A percentile compares a stretch with the other conserved stretches of the same genome.
phyloP scores from a whole-genome alignment of 2,329 filamentous ascomycete genomes.

The Lachnellula cervina region DNA sequence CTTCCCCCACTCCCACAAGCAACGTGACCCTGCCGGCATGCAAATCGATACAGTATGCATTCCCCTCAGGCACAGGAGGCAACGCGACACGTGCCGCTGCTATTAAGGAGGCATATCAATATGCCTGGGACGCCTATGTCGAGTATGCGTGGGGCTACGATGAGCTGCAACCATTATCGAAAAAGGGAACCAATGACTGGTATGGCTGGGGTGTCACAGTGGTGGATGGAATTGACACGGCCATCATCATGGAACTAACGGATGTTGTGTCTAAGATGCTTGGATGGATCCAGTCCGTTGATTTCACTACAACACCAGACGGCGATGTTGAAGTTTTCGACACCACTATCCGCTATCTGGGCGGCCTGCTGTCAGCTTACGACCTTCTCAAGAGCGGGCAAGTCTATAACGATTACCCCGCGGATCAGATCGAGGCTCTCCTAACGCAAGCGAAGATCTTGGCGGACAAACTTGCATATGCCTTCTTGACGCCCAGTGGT shows the following conservation, averaged over 20 bases:
- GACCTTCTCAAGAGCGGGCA: slow-evolving; percentile 63
- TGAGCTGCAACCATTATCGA: slow-evolving; percentile 69
- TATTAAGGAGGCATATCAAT: slow-evolving; percentile 14
- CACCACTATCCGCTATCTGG: slow-evolving; percentile 21
- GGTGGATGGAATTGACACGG: slow-evolving; percentile 73
- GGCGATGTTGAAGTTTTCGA: slow-evolving; percentile 20
- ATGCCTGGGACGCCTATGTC: slow-evolving; percentile 70
- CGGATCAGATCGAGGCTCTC: slow-evolving; percentile 45
- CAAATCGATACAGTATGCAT: slow-evolving; percentile 1
- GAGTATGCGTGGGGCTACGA: slow-evolving; percentile 77
- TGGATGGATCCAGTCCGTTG: slow-evolving; percentile 45
- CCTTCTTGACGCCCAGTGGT: slow-evolving; percentile 70
- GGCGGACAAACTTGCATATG: slow-evolving; percentile 65
- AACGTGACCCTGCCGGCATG: background rate
- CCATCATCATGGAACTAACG: slow-evolving; percentile 77
- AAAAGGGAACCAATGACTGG: slow-evolving; percentile 68
- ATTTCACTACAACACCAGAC: slow-evolving; percentile 15
- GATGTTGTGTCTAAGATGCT: slow-evolving; percentile 74
- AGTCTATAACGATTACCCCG: slow-evolving; percentile 37
- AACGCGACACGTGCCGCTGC: slow-evolving; percentile 1
- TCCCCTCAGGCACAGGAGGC: background rate
- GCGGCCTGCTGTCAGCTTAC: slow-evolving; percentile 18
- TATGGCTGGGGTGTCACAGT: slow-evolving; percentile 84
- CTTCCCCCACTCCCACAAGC: background rate
- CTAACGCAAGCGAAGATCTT: slow-evolving; percentile 62